Conservation (phyloP, 2,329 filamentous ascomycete species). For the Fusarium bactridioides region DNA sequence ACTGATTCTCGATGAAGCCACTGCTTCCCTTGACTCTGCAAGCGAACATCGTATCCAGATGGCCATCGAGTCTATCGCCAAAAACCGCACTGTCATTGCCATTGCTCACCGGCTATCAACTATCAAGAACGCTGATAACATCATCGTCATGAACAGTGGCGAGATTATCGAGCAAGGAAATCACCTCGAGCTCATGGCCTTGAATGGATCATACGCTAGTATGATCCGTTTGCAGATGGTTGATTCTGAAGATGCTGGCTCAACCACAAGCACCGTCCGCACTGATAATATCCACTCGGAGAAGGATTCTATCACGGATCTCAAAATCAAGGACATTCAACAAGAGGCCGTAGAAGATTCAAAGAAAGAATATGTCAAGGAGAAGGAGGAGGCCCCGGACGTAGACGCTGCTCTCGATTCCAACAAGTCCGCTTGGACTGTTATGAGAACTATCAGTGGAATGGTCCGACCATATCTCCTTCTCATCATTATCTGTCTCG, state of each 20-base stretch:
- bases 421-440: slow-evolving; percentile 50
- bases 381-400: slow-evolving; percentile 45
- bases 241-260: slow-evolving; percentile 44
- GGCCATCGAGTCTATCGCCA: slow-evolving; percentile 55
- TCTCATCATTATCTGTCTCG: slow-evolving; percentile 51
- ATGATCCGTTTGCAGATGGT: slow-evolving; percentile 58
- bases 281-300: slow-evolving; percentile 53
- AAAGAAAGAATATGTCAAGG: slow-evolving; percentile 42
- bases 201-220: slow-evolving; percentile 59
- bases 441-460: slow-evolving; percentile 48
- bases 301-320: slow-evolving; percentile 50
- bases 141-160: slow-evolving; percentile 70
- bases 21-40: slow-evolving; percentile 65
- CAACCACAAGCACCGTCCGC: slow-evolving; percentile 43
- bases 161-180: slow-evolving; percentile 69
- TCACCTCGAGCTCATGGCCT: slow-evolving; percentile 65
- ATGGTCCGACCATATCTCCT: slow-evolving; percentile 51
- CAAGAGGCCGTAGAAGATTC: slow-evolving; percentile 52
- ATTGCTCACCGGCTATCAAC: slow-evolving; percentile 71
- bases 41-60: slow-evolving; percentile 64
- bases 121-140: slow-evolving; percentile 70
- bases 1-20: slow-evolving; percentile 69
- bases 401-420: slow-evolving; percentile 50
- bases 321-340: slow-evolving; percentile 42
- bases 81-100: slow-evolving; percentile 69